Conservation (phyloP, 208 protist genomes). For the Trypanosoma melophagium region DNA sequence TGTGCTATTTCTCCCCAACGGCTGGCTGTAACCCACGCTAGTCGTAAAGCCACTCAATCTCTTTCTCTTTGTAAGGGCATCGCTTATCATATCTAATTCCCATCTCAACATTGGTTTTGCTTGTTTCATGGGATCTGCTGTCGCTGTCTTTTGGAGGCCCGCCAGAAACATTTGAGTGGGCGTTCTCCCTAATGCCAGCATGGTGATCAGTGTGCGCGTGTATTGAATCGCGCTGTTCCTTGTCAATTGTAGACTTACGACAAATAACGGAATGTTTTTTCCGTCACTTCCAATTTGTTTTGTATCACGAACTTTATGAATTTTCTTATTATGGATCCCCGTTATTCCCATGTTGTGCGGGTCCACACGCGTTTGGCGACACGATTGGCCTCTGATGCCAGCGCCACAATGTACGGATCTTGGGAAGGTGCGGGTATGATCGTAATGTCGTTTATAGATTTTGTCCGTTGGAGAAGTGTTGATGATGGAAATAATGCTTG, state of each 20-base stretch:
- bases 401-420: conserved; percentile 4
- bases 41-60: conserved; percentile 1
- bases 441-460: too few species aligned
- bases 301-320: neutral
- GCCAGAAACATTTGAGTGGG: conserved; percentile 1
- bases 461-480: too few species aligned
- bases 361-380: conserved; percentile 13
- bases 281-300: neutral
- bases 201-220: neutral
- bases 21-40: conserved; percentile 2
- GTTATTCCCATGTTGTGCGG: neutral
- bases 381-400: conserved; percentile 8
- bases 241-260: conserved; percentile 13
- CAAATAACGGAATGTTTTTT: conserved; percentile 10
- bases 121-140: conserved; percentile 13
- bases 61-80: neutral
- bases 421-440: neutral
- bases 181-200: neutral
- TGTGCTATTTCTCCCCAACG: conserved; percentile 3
- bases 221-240: conserved; percentile 15
- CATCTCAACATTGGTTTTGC: conserved; percentile 11
- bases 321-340: neutral
- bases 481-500: too few species aligned
- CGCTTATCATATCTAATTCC: conserved; percentile 9
- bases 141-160: neutral